Percentiles rank a stretch among this genome's conserved stretches.
phyloP scores from a whole-genome alignment of 208 protist genomes.

The Crithidia acanthocephali region DNA sequence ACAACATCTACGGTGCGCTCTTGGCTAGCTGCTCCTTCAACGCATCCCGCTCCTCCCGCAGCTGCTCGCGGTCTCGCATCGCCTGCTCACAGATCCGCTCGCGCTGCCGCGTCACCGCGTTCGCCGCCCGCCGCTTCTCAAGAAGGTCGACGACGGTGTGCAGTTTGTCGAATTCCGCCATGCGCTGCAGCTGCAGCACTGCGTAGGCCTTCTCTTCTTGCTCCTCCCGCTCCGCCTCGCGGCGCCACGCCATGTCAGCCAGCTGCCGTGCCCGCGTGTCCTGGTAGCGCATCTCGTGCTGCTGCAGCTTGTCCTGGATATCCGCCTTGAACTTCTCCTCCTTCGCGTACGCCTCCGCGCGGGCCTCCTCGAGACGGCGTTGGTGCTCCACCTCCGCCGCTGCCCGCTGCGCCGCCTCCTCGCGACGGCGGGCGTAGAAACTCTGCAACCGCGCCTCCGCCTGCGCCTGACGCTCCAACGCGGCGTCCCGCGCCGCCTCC shows the following conservation, averaged over 20 bases:
- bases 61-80: constrained; percentile 45
- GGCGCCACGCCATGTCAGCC: constrained; percentile 40
- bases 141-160: constrained; percentile 62
- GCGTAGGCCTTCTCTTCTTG: constrained; percentile 61
- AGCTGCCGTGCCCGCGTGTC: constrained; percentile 38
- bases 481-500: constrained; percentile 47
- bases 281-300: constrained; percentile 47
- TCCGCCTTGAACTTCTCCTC: constrained; percentile 39
- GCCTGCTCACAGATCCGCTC: constrained; percentile 49
- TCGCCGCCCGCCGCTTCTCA: constrained; percentile 61
- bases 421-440: constrained; percentile 50
- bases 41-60: constrained; percentile 41
- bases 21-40: constrained; percentile 27
- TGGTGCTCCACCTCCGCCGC: constrained; percentile 48
- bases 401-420: constrained; percentile 36
- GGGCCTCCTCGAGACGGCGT: constrained; percentile 41
- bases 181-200: constrained; percentile 64
- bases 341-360: constrained; percentile 35
- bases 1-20: not conserved
- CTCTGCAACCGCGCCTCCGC: constrained; percentile 55
- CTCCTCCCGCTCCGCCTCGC: constrained; percentile 67
- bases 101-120: constrained; percentile 52
- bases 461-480: constrained; percentile 56
- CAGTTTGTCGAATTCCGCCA: constrained; percentile 79
- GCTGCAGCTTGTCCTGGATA: constrained; percentile 30